These are phyloP conservation scores for Podospora australis DNA, from an alignment of 495 filamentous ascomycete genomes.

Conservation along the genomic window DNA sequence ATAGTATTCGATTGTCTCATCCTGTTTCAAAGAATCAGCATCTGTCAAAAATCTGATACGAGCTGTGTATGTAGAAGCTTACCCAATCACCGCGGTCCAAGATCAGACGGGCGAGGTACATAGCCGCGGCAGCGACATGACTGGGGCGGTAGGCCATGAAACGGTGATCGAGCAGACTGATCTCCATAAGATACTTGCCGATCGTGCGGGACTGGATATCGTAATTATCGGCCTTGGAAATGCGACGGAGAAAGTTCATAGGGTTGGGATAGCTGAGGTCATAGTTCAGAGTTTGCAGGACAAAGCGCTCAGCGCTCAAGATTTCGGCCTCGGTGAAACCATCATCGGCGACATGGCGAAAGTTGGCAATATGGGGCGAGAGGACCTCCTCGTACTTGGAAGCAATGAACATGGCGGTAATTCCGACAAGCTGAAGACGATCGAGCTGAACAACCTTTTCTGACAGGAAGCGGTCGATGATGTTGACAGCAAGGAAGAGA, in stretches of 20 bases:
- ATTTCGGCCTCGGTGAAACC: slow-evolving; percentile 95
- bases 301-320: slow-evolving; percentile 90
- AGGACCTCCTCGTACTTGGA: slow-evolving; percentile 98
- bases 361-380: slow-evolving; percentile 93
- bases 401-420: slow-evolving; percentile 98
- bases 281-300: slow-evolving; percentile 85
- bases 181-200: slow-evolving; percentile 98
- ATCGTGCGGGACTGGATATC: slow-evolving; percentile 95
- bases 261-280: slow-evolving; percentile 98
- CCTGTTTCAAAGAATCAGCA: slow-evolving; percentile 41
- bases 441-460: slow-evolving; percentile 90
- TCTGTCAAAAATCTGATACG: neutral
- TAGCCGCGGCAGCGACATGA: slow-evolving; percentile 82
- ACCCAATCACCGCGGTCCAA: slow-evolving; percentile 87
- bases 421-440: slow-evolving; percentile 89
- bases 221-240: slow-evolving; percentile 97
- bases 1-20: slow-evolving; percentile 85
- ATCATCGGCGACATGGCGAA: slow-evolving; percentile 93
- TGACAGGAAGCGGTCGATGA: slow-evolving; percentile 95
- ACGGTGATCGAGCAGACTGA: slow-evolving; percentile 86
- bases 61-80: slow-evolving; percentile 32
- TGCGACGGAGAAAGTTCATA: slow-evolving; percentile 98
- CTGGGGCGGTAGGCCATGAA: slow-evolving; percentile 84
- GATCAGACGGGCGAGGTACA: slow-evolving; percentile 90
- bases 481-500: slow-evolving; percentile 92